Percentiles rank a stretch among this genome's conserved stretches.
phyloP scores from a whole-genome alignment of 108 stramenopile genomes.

The Nitzschia inconspicua region DNA sequence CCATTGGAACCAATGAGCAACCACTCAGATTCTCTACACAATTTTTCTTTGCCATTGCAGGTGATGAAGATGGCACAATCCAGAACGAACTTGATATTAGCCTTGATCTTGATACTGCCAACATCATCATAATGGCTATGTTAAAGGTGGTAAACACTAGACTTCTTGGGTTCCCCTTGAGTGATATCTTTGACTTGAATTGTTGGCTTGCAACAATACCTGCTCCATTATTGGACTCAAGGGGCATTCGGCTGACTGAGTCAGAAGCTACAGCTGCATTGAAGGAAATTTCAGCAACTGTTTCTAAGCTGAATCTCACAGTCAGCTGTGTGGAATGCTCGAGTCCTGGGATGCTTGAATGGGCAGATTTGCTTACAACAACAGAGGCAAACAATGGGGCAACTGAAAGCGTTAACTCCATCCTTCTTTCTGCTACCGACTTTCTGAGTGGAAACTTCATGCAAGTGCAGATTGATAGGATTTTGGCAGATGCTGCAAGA shows the following conservation, averaged over 20 bases:
- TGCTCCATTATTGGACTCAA: conserved; percentile 47
- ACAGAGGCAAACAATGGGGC: conserved; percentile 51
- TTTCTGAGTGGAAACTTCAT: conserved; percentile 50
- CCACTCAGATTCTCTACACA: conserved; percentile 28
- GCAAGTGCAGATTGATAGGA: conserved; percentile 57
- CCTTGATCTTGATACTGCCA: conserved; percentile 7
- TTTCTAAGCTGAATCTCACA: conserved; percentile 46
- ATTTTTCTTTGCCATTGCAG: conserved; percentile 42
- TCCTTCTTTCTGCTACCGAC: conserved; percentile 38
- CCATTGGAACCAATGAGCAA: conserved; percentile 45
- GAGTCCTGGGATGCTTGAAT: conserved; percentile 51
- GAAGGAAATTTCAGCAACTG: conserved; percentile 34
- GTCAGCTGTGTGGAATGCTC: conserved; percentile 64
- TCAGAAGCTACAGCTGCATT: conserved; percentile 40
- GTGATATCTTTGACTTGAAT: conserved; percentile 56
- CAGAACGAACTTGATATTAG: conserved; percentile 19
- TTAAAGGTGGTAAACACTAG: conserved; percentile 44
- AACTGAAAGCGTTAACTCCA: conserved; percentile 42
- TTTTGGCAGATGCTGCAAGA: conserved; percentile 48
- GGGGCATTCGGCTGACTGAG: conserved; percentile 45
- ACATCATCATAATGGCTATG: conserved; percentile 41
- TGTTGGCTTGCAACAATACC: conserved; percentile 82
- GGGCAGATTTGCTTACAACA: conserved; percentile 32
- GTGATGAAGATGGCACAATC: conserved; percentile 35
- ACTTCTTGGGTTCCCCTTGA: conserved; percentile 60